Conservation (phyloP, 164 flowering plant species). For the Aristolochia fimbriata region DNA sequence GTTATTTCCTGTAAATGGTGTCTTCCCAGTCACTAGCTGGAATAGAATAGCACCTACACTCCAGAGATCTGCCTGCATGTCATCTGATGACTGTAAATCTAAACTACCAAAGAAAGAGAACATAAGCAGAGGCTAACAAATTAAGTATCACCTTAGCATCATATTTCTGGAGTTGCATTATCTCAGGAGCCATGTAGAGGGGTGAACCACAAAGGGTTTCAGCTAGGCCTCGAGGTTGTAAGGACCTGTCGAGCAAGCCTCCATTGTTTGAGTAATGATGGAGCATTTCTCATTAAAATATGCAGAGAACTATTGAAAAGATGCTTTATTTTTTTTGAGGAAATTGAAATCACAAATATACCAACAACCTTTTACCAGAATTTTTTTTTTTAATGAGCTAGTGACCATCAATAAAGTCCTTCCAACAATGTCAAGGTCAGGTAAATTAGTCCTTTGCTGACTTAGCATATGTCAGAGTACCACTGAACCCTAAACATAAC, state of each 20-base stretch:
- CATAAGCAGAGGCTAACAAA: background rate
- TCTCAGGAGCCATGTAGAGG: conserved; percentile 99
- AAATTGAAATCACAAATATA: too few species aligned
- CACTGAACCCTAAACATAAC: too few species aligned
- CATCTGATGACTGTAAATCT: conserved; percentile 11
- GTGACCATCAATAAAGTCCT: too few species aligned
- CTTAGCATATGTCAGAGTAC: too few species aligned
- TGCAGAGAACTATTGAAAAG: too few species aligned
- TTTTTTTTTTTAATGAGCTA: too few species aligned
- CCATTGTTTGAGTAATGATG: too few species aligned
- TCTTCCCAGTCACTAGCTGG: conserved; percentile 88
- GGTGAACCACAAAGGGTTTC: conserved; percentile 99
- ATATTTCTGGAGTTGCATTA: conserved; percentile 96
- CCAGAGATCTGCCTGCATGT: conserved; percentile 99
- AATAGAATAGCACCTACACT: conserved; percentile 94
- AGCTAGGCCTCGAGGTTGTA: conserved; percentile 89
- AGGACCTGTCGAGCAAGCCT: conserved; percentile 41
- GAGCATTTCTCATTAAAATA: too few species aligned
- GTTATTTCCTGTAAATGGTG: conserved; percentile 89
- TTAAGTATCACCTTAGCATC: conserved; percentile 81
- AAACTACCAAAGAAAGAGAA: conserved; percentile 4
- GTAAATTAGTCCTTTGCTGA: too few species aligned
- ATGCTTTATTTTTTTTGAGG: too few species aligned
- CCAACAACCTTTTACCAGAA: too few species aligned
- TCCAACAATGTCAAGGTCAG: too few species aligned